These are phyloP conservation scores for Polyrhizophydium stewartii DNA, from an alignment of 371 early-diverging fungal genomes.

Conservation along the genomic window DNA sequence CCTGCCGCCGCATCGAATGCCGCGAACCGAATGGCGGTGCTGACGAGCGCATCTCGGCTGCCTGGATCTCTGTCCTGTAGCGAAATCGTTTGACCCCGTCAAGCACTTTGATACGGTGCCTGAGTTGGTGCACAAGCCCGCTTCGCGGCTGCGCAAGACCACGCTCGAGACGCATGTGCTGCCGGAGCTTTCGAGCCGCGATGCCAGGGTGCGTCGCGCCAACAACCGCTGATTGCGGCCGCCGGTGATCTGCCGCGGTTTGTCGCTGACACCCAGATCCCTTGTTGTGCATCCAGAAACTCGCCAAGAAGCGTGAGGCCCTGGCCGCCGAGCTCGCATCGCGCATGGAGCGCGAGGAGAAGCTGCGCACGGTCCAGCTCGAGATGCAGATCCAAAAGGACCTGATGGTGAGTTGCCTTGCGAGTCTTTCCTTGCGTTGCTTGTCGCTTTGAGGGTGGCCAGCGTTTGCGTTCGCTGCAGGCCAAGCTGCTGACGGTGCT, in stretches of 20 bases:
- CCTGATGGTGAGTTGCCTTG: conserved; percentile 56
- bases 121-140: conserved; percentile 74
- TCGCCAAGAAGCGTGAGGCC: conserved; percentile 48
- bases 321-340: conserved; percentile 65
- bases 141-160: conserved; percentile 63
- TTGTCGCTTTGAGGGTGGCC: no score
- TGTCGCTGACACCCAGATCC: neutral
- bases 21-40: no score
- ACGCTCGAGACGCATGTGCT: conserved; percentile 51
- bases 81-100: conserved; percentile 56
- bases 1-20: neutral
- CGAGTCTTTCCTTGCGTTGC: no score
- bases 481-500: no score
- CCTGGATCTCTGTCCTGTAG: conserved; percentile 18
- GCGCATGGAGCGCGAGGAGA: conserved; percentile 73
- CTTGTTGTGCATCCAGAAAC: conserved; percentile 10
- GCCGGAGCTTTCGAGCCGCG: conserved; percentile 16
- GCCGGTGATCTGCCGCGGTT: neutral
- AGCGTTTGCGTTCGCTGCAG: no score
- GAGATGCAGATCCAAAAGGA: conserved; percentile 77
- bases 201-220: conserved; percentile 2
- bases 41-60: neutral
- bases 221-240: neutral
- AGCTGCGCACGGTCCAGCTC: conserved; percentile 63
- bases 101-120: conserved; percentile 81